Base-by-base conservation (phyloP, 208 protist genomes). In the Acanthamoeba healyi region DNA sequence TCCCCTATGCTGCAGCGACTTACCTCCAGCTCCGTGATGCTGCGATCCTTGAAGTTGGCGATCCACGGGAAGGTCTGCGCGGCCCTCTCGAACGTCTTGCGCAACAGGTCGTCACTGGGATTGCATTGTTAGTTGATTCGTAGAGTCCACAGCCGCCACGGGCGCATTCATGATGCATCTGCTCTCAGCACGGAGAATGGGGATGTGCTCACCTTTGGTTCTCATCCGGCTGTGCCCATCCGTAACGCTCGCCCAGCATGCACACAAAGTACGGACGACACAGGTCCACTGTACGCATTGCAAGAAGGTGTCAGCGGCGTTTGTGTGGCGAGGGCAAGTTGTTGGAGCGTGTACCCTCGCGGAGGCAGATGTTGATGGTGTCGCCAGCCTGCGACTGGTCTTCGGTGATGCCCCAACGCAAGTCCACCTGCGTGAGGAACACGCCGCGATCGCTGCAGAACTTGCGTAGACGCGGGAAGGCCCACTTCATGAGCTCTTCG, bases 351-450 rank as follows among this genome's bases (percentile, higher is more conserved):
- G 54, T 36, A 42, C n/a, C 17, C 34, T 92, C 87, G 46, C 44
- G 24, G n/a, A 87, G 40, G 32, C 77, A 87, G 24, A 87, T 46
- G 46, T 46, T 87, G 77, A 87, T 87, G 38, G 77, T 58, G 44
- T 58, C 44, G 24, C 77, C 77, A 24, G 38, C 46, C 40, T 92
- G 22, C 26, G 94, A 58, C 92, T 95, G 91, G 24, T 92, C 32
- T 12, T 22, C 58, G 44, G 91, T 95, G 34, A 95, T 87, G 42
- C 94, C 94, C 94, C 94, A 95, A 29, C 94, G 77, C 91, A 95
- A 51, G 44, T 95, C 94, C n/a, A 95, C 94, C 19, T 34, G 49
- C 17, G 40, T 77, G 67, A 95, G 26, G 51, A 38, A 40, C 29
- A 95, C 10, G 38, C 94, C 94, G 5, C 90, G 26, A 6, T 24